These are phyloP conservation scores for Chalara sp. DNA, from an alignment of 2,329 filamentous ascomycete species.

Conservation along the genomic window DNA sequence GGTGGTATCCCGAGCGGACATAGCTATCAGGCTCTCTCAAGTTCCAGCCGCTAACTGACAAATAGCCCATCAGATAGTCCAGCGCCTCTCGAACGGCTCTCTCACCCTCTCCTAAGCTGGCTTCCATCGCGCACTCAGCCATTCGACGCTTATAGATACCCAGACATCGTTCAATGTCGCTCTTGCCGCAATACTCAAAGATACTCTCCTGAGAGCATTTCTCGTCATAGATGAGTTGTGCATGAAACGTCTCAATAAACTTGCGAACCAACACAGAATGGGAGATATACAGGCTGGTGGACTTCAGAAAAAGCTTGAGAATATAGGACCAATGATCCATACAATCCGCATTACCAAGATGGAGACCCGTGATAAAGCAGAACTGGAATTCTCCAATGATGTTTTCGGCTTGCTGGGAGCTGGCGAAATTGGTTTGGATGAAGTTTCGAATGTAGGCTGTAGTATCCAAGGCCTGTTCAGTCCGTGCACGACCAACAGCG, in stretches of 20 bases:
- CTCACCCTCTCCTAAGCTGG: conserved; percentile 32
- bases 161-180: conserved; percentile 33
- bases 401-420: conserved; percentile 32
- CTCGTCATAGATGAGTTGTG: conserved; percentile 48
- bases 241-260: conserved; percentile 44
- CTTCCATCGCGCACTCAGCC: conserved; percentile 36
- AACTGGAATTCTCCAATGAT: conserved; percentile 56
- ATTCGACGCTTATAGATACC: conserved; percentile 48
- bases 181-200: conserved; percentile 25
- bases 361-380: conserved; percentile 48
- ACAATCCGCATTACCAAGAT: conserved; percentile 52
- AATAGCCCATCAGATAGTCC: conserved; percentile 38
- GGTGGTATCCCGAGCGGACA: conserved; percentile 39
- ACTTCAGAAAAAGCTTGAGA: conserved; percentile 34
- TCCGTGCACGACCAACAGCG: conserved; percentile 29
- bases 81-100: conserved; percentile 42
- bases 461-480: conserved; percentile 40
- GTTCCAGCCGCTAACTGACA: conserved; percentile 48
- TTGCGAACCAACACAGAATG: conserved; percentile 36
- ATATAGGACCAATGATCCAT: conserved; percentile 58
- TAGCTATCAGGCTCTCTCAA: conserved; percentile 38
- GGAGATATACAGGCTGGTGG: conserved; percentile 43
- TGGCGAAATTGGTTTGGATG: conserved; percentile 26
- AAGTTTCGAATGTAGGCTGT: conserved; percentile 39
- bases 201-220: conserved; percentile 40